Conservation (phyloP, 2,329 filamentous ascomycete species). For the Xylaria sp. region DNA sequence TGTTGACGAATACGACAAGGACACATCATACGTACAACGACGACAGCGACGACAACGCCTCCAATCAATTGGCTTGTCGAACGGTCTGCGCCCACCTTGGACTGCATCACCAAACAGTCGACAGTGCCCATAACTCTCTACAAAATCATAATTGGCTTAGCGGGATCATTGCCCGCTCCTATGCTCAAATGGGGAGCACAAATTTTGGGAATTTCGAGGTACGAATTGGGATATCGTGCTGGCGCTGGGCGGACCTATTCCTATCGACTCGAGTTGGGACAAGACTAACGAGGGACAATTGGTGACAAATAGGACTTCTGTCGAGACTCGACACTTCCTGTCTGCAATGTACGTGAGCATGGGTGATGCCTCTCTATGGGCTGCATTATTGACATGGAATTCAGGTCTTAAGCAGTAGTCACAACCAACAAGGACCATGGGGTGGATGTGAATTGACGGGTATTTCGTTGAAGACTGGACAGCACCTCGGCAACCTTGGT, state of each 20-base stretch:
- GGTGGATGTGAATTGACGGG: conserved; percentile 77
- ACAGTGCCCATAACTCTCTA: conserved; percentile 3
- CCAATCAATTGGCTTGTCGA: conserved; percentile 9
- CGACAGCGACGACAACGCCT: neutral
- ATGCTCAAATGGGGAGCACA: conserved; percentile 60
- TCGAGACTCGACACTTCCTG: conserved; percentile 79
- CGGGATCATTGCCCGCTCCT: conserved; percentile 35
- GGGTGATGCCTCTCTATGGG: neutral
- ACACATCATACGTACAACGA: conserved; percentile 5
- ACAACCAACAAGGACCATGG: conserved; percentile 65
- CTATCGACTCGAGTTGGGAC: neutral
- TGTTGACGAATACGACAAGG: neutral
- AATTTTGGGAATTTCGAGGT: conserved; percentile 67
- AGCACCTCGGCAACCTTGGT: conserved; percentile 83
- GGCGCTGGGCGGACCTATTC: neutral
- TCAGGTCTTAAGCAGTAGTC: conserved; percentile 67
- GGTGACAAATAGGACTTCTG: conserved; percentile 70
- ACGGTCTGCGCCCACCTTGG: neutral
- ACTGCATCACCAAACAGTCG: conserved; percentile 20
- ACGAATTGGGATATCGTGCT: conserved; percentile 36
- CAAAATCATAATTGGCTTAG: conserved; percentile 21
- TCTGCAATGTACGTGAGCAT: conserved; percentile 75
- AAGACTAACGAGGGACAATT: conserved; percentile 31
- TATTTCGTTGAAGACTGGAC: conserved; percentile 70
- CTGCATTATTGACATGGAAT: conserved; percentile 23